Percentiles rank a stretch among this genome's conserved stretches.
Evolutionary conservation across 2,329 filamentous ascomycete genomes (phyloP).

Genomic region (Trichoderma simmonsii): DNA sequence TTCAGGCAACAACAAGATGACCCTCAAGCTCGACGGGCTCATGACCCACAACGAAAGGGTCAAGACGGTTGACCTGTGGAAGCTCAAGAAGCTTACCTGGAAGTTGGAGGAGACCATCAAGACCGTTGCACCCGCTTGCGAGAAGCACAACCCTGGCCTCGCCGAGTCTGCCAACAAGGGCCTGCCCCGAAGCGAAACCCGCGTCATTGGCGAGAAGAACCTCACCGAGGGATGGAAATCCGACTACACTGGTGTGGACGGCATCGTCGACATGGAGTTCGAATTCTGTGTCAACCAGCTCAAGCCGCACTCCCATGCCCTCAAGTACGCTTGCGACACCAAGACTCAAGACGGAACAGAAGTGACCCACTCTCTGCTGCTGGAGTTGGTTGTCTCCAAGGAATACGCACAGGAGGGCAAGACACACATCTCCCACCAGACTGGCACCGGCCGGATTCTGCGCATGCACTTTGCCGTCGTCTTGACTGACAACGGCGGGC

Average conservation of each 20-base stretch:
- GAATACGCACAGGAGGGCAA: slow-evolving; percentile 76
- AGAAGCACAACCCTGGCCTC: slow-evolving; percentile 59
- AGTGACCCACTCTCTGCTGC: slow-evolving; percentile 78
- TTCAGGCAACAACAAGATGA: slow-evolving; percentile 74
- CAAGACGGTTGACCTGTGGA: slow-evolving; percentile 77
- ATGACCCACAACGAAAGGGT: slow-evolving; percentile 65
- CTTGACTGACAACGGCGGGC: slow-evolving; percentile 77
- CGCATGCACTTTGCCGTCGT: slow-evolving; percentile 85
- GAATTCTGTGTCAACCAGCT: slow-evolving; percentile 52
- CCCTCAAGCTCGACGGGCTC: slow-evolving; percentile 82
- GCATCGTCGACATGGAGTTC: slow-evolving; percentile 58
- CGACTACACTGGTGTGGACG: slow-evolving; percentile 42
- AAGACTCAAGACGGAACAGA: slow-evolving; percentile 71
- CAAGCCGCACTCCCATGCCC: slow-evolving; percentile 46
- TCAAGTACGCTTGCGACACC: slow-evolving; percentile 72
- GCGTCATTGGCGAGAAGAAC: slow-evolving; percentile 75
- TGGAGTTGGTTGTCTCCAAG: slow-evolving; percentile 92
- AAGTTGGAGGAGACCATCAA: slow-evolving; percentile 84
- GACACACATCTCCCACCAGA: slow-evolving; percentile 69
- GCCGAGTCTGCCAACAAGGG: slow-evolving; percentile 57
- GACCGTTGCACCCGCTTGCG: slow-evolving; percentile 74
- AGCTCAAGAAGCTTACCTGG: slow-evolving; percentile 88
- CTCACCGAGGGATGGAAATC: slow-evolving; percentile 90
- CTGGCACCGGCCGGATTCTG: slow-evolving; percentile 84
- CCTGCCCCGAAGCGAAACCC: slow-evolving; percentile 68